Conservation (phyloP, 805 yeast genomes). For the Candida vartiovaarae region DNA sequence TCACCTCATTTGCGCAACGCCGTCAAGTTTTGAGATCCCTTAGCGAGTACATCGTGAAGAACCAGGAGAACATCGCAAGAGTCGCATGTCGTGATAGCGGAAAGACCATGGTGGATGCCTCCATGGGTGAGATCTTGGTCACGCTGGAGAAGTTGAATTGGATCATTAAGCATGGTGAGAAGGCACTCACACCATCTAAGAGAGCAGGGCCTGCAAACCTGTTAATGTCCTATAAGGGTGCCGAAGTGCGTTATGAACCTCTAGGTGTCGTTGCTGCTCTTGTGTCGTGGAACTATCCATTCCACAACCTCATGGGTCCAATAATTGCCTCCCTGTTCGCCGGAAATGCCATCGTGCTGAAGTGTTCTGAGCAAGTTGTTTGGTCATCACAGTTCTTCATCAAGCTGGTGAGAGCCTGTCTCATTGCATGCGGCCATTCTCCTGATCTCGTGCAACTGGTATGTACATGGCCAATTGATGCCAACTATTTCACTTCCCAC, state of each 20-base stretch:
- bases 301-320: constrained; percentile 92
- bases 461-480: constrained; percentile 84
- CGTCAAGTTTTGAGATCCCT: constrained; percentile 66
- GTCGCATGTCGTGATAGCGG: constrained; percentile 97
- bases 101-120: constrained; percentile 91
- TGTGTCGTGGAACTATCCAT: constrained; percentile 96
- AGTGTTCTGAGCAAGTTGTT: constrained; percentile 92
- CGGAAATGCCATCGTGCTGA: constrained; percentile 86
- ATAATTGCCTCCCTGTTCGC: constrained; percentile 81
- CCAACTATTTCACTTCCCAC: constrained; percentile 80
- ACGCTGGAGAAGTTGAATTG: constrained; percentile 90
- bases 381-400: constrained; percentile 88
- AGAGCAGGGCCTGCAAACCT: constrained; percentile 86
- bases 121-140: constrained; percentile 94
- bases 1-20: constrained; percentile 54
- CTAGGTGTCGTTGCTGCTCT: constrained; percentile 80
- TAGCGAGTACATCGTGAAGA: constrained; percentile 60
- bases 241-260: constrained; percentile 92
- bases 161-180: constrained; percentile 80
- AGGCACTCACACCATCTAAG: constrained; percentile 49
- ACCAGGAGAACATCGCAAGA: constrained; percentile 83
- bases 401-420: constrained; percentile 61
- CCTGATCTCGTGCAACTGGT: constrained; percentile 83
- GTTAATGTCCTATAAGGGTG: constrained; percentile 84
- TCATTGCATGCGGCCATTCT: constrained; percentile 66